Conservation (phyloP, 441 rosid genomes). For the Macaranga tanarius region DNA sequence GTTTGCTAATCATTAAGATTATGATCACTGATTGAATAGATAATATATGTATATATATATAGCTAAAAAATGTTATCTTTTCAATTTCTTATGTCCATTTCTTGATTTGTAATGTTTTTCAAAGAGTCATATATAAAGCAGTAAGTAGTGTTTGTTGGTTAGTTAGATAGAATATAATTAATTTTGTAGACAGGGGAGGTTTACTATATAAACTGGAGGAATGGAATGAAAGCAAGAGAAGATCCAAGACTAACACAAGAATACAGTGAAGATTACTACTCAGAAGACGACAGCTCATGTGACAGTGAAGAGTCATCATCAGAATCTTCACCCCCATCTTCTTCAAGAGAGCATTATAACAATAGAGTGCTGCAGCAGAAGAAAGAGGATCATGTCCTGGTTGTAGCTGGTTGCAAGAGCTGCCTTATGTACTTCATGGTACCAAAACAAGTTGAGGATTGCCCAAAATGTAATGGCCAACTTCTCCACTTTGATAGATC, state of each 20-base stretch:
- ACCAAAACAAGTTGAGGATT: constrained; percentile 70
- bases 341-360: constrained; percentile 34
- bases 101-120: neutral
- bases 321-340: constrained; percentile 42
- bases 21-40: neutral
- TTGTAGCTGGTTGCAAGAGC: constrained; percentile 92
- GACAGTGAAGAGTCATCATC: constrained; percentile 75
- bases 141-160: neutral
- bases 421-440: constrained; percentile 95
- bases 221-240: constrained; percentile 62
- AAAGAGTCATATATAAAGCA: too few relatives aligned
- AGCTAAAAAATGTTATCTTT: neutral
- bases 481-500: constrained; percentile 83
- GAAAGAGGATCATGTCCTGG: constrained; percentile 58
- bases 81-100: neutral
- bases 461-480: constrained; percentile 82
- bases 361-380: constrained; percentile 25
- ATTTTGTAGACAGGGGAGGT: constrained; percentile 74
- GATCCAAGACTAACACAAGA: constrained; percentile 53
- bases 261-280: constrained; percentile 37
- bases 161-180: neutral
- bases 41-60: too few relatives aligned
- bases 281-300: constrained; percentile 57
- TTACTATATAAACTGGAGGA: constrained; percentile 78
- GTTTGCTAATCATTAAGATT: neutral